Base-by-base conservation (phyloP, 129 eudicot species). In the Silybum marianum region DNA sequence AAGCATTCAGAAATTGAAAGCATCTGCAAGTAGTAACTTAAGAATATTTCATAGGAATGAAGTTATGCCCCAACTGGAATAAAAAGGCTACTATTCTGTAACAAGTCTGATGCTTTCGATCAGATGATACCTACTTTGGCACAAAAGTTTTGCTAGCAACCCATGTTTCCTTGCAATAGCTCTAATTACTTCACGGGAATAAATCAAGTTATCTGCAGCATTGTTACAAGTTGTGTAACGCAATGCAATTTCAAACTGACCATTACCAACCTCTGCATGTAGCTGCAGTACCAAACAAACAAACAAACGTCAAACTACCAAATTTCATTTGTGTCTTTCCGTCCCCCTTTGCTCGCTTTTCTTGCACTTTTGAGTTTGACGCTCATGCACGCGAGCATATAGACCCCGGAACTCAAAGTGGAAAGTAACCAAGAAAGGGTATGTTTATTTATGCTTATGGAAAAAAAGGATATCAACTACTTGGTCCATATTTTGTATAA, bases 151-250 rank as follows among this genome's bases (percentile, higher is more conserved):
- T 24, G 98, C 97, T 81, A 93, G 72, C 78, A 93, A 76, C 46
- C 98, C 95, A 80, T 96, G 93, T 82, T 96, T 96, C 89, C 99
- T 93, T 42, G 98, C 95, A 66, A 96, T 92, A 38, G 93, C 82
- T 79, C 88, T 89, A n/a, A 96, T 88, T 71, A 74, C 90, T 90
- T 96, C 98, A 78, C 95, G 98, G n/a, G 99, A 80, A 80, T 82
- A 96, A 74, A 96, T 85, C 77, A 96, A 77, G 80, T 88, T 93
- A 81, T 96, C 96, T 60, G 96, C 98, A 74, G 99, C 98, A 48
- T 46, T 78, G 65, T 81, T 79, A 78, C 99, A 96, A 71, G 25
- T 58, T 9, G 98, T 91, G 86, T 96, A 94, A 18, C 91, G 90
- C 74, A 88, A 42, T 68, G 90, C 95, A 66, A 96, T 62, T 85